phyloP scores from a whole-genome alignment of 2,329 filamentous ascomycete species.

The Arthroderma sp. region DNA sequence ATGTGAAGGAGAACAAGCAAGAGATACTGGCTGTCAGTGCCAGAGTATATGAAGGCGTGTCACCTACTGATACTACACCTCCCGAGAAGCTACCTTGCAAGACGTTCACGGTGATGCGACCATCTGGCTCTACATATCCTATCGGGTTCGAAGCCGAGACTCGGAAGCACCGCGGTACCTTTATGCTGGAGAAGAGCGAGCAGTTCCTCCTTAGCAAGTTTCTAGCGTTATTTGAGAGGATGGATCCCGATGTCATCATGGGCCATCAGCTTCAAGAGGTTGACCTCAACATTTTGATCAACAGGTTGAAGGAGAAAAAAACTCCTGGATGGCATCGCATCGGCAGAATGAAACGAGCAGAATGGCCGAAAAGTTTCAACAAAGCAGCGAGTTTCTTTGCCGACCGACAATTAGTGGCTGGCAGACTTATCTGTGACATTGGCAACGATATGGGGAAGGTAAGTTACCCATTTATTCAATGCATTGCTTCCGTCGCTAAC shows the following conservation, averaged over 20 bases:
- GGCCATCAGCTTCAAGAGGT: constrained; percentile 96
- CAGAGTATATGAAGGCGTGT: constrained; percentile 82
- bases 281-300: constrained; percentile 83
- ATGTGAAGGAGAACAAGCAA: constrained; percentile 86
- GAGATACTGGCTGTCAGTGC: constrained; percentile 87
- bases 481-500: constrained; percentile 14
- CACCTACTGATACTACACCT: constrained; percentile 72
- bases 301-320: constrained; percentile 75
- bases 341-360: constrained; percentile 65
- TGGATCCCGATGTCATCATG: constrained; percentile 85
- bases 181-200: constrained; percentile 74
- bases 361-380: constrained; percentile 79
- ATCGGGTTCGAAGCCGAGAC: constrained; percentile 71
- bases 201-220: constrained; percentile 77
- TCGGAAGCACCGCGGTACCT: constrained; percentile 59
- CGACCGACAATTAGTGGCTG: constrained; percentile 78
- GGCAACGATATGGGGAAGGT: constrained; percentile 89
- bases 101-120: constrained; percentile 83
- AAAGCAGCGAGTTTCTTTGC: constrained; percentile 83
- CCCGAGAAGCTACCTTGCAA: constrained; percentile 79
- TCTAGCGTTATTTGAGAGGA: constrained; percentile 71
- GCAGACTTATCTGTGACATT: constrained; percentile 81
- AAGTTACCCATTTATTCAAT: constrained; percentile 6
- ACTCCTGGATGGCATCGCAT: constrained; percentile 91
- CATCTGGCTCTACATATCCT: constrained; percentile 62